Evolutionary conservation across 2,329 filamentous ascomycete species (phyloP).

Genomic region (Shiraia sp.): DNA sequence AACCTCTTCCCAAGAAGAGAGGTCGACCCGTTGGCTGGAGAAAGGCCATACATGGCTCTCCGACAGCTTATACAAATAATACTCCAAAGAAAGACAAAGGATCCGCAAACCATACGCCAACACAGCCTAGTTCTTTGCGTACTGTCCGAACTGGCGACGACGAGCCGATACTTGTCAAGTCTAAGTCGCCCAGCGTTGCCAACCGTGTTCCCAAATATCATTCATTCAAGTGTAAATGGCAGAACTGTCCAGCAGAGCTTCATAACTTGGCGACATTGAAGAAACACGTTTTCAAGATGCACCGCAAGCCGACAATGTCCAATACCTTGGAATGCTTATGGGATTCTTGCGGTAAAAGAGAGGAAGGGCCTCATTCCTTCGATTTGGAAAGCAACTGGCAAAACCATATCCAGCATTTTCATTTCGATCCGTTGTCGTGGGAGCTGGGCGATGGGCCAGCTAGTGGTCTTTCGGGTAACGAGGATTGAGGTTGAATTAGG

Average conservation of each 20-base stretch:
- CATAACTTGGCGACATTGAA: slow-evolving; percentile 65
- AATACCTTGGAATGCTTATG: slow-evolving; percentile 52
- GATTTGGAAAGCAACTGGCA: slow-evolving; percentile 49
- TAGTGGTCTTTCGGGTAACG: slow-evolving; percentile 60
- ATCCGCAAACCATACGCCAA: slow-evolving; percentile 11
- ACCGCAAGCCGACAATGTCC: slow-evolving; percentile 45
- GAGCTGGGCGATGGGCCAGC: slow-evolving; percentile 63
- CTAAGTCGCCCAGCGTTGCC: slow-evolving; percentile 36
- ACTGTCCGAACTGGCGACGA: slow-evolving; percentile 20
- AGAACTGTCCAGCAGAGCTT: slow-evolving; percentile 59
- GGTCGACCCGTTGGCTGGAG: slow-evolving; percentile 56
- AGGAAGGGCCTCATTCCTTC: slow-evolving; percentile 39
- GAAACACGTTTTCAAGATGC: slow-evolving; percentile 62
- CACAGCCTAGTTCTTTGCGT: slow-evolving; percentile 31
- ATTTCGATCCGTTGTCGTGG: slow-evolving; percentile 61
- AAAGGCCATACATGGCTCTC: slow-evolving; percentile 51
- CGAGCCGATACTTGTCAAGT: slow-evolving; percentile 30
- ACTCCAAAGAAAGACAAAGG: slow-evolving; percentile 22
- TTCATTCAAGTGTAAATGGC: slow-evolving; percentile 63
- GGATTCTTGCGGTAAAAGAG: slow-evolving; percentile 46
- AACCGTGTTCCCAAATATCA: slow-evolving; percentile 41
- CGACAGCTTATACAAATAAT: slow-evolving; percentile 27
- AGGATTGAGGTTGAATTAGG: slow-evolving; percentile 13
- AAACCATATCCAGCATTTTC: slow-evolving; percentile 56
- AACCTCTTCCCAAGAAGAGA: slow-evolving; percentile 48